phyloP scores from a whole-genome alignment of 768 basidiomycete species.

The Trametes villosa region DNA sequence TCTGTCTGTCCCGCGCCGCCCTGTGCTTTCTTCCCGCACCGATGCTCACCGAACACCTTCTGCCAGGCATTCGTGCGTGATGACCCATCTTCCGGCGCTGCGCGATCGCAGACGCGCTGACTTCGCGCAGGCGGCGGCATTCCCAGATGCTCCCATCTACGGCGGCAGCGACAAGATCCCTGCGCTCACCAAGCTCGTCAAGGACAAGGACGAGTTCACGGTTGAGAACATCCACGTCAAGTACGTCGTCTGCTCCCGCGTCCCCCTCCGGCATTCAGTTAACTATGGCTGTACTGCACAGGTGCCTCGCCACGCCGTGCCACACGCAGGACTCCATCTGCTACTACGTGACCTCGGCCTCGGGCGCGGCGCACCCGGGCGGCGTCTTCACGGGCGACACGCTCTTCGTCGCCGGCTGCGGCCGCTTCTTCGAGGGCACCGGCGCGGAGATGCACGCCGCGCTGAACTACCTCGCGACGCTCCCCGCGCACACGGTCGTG shows the following conservation, averaged over 20 bases:
- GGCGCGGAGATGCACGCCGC: conserved; percentile 82
- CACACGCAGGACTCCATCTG: conserved; percentile 98
- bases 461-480: conserved; percentile 65
- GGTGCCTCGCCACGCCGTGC: conserved; percentile 87
- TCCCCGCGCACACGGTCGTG: conserved; percentile 81
- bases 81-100: background rate
- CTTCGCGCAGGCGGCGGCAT: conserved; percentile 44
- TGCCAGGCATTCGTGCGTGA: conserved; percentile 53
- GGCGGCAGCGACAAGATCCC: conserved; percentile 78
- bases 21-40: background rate
- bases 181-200: conserved; percentile 72
- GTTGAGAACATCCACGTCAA: conserved; percentile 69
- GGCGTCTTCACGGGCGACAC: conserved; percentile 96
- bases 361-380: conserved; percentile 55
- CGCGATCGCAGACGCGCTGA: background rate
- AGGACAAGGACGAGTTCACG: conserved; percentile 79
- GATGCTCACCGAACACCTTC: background rate
- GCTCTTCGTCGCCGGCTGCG: conserved; percentile 86
- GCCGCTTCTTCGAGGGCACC: conserved; percentile 92
- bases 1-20: conserved; percentile 37
- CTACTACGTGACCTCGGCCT: conserved; percentile 64
- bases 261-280: background rate
- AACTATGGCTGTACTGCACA: too few relatives aligned
- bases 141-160: conserved; percentile 60
- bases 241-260: conserved; percentile 39